Percentiles rank a stretch among this genome's conserved stretches.
These are phyloP conservation scores for Sinapis alba DNA, from an alignment of 441 rosid species.

Conservation along the genomic window DNA sequence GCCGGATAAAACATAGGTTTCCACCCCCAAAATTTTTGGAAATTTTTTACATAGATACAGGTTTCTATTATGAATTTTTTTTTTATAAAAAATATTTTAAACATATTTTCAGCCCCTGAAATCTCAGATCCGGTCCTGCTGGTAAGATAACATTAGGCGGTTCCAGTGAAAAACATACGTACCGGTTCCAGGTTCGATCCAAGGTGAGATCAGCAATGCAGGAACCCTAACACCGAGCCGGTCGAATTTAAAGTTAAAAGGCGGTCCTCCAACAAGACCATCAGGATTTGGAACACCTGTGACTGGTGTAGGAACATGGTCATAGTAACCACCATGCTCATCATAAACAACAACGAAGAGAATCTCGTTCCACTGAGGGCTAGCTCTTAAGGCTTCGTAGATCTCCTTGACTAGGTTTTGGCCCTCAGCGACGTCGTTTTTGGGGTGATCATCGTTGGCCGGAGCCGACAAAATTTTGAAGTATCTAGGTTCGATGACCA, in stretches of 20 bases:
- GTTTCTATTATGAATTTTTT: too few relatives aligned
- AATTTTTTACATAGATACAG: too few relatives aligned
- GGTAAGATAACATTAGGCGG: background rate
- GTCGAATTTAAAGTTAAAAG: conserved; percentile 73
- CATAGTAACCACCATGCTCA: conserved; percentile 96
- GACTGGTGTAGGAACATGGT: conserved; percentile 86
- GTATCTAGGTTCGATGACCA: conserved; percentile 72
- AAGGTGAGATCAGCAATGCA: conserved; percentile 77
- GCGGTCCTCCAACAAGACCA: conserved; percentile 65
- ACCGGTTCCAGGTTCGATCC: conserved; percentile 90
- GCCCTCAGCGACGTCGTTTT: conserved; percentile 75
- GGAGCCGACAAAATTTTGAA: conserved; percentile 53
- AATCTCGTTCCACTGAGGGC: conserved; percentile 87
- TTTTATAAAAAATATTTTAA: too few relatives aligned
- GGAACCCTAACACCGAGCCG: conserved; percentile 95
- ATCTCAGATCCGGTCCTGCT: too few relatives aligned
- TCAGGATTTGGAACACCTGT: conserved; percentile 84
- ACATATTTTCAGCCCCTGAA: too few relatives aligned
- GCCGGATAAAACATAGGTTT: too few relatives aligned
- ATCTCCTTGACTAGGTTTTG: conserved; percentile 79
- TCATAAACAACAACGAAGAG: conserved; percentile 68
- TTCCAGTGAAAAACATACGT: background rate
- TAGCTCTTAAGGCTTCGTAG: conserved; percentile 76
- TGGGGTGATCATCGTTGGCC: conserved; percentile 87
- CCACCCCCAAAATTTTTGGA: too few relatives aligned